These are phyloP conservation scores for Peronospora tabacina DNA, from an alignment of 352 stramenopile species.

Conservation along the genomic window DNA sequence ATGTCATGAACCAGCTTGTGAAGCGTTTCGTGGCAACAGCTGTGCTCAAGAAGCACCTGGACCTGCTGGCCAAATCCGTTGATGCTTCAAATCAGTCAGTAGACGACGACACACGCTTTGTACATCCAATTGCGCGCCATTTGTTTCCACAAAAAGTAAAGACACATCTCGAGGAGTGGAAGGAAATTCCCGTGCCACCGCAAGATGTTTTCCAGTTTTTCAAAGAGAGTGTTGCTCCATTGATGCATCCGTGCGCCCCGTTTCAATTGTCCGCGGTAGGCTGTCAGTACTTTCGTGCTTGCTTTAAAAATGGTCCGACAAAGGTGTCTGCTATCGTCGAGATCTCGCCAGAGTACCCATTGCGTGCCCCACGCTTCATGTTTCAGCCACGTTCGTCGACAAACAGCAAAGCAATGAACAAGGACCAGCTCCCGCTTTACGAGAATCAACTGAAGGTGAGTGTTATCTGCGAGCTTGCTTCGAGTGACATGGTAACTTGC, in stretches of 20 bases:
- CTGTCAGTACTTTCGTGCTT: constrained; percentile 46
- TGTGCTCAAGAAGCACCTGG: constrained; percentile 43
- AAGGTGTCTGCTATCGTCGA: constrained; percentile 46
- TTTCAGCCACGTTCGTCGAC: constrained; percentile 38
- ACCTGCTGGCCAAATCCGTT: constrained; percentile 28
- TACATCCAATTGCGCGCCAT: constrained; percentile 32
- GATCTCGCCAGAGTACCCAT: constrained; percentile 57
- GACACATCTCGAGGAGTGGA: constrained; percentile 50
- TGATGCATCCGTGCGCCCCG: constrained; percentile 7
- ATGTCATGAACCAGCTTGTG: constrained; percentile 51
- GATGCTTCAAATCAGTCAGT: constrained; percentile 6
- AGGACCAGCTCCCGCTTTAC: constrained; percentile 28
- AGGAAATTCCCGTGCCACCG: constrained; percentile 29
- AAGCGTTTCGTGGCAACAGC: constrained; percentile 41
- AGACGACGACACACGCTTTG: constrained; percentile 13
- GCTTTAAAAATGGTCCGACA: constrained; percentile 38
- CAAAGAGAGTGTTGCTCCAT: constrained; percentile 20
- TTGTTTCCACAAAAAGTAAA: constrained; percentile 40
- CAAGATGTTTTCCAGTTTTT: constrained; percentile 43
- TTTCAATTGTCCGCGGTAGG: constrained; percentile 29
- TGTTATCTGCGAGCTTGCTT: background rate
- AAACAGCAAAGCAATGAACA: constrained; percentile 27
- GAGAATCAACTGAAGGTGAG: constrained; percentile 62
- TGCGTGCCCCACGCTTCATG: constrained; percentile 52
- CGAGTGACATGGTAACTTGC: background rate